Evolutionary conservation across 768 basidiomycete species (phyloP).

Genomic region (Suillus spraguei): DNA sequence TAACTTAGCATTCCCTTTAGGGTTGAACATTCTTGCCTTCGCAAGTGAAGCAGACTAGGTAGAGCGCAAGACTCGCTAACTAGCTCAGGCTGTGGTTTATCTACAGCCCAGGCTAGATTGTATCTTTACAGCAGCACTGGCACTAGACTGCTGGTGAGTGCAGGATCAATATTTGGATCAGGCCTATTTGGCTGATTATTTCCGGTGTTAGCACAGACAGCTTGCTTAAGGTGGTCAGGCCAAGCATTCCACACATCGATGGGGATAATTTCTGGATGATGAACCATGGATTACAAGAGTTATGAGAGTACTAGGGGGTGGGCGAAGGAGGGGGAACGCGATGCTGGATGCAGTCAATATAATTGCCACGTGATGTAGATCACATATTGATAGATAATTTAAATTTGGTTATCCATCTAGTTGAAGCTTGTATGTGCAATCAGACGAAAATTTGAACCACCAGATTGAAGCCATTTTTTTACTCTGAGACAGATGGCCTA

Average conservation of each 20-base stretch:
- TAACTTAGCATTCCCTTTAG: too few species aligned
- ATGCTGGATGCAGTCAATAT: too few species aligned
- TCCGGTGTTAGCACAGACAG: neutral
- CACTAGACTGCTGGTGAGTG: too few species aligned
- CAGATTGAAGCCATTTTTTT: neutral
- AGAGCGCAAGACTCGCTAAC: too few species aligned
- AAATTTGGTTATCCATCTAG: neutral
- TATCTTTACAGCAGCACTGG: too few species aligned
- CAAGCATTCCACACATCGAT: neutral
- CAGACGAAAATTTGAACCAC: neutral
- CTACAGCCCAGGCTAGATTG: too few species aligned
- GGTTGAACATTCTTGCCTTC: too few species aligned
- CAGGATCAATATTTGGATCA: too few species aligned
- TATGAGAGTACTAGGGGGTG: neutral
- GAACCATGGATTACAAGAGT: neutral
- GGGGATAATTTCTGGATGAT: neutral
- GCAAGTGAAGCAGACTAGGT: too few species aligned
- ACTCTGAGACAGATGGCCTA: neutral
- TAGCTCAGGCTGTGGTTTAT: too few species aligned
- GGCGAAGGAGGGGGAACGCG: neutral
- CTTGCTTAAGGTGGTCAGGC: neutral
- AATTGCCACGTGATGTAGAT: neutral
- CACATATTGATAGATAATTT: neutral
- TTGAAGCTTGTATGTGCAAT: neutral
- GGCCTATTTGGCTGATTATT: too few species aligned